Evolutionary conservation across 805 yeast genomes (phyloP), one percentile per base, ranked within the genome.

Genomic region (Ogataea salicorniae): DNA sequence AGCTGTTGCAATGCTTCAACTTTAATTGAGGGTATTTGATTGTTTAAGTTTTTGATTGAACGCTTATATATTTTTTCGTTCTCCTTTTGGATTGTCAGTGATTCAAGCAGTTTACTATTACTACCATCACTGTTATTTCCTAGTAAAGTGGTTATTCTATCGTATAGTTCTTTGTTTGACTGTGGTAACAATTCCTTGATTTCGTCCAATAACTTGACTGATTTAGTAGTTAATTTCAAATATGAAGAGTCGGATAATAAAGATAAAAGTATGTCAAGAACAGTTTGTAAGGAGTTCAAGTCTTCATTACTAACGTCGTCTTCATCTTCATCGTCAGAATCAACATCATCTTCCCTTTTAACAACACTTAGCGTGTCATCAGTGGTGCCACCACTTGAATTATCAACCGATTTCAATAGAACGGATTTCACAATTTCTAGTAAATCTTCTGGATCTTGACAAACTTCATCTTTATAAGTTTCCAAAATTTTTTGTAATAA

Each of bases 1-100:
- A 92, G 63, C 22, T 82, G 64, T 52, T 77, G 78, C 8, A 94
- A 67, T 0, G 98, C 98, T 63, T 87, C 90, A 0, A 95, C 98
- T 46, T 90, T 72, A 2, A 92, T 78, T 0, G 98, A 96, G 3
- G 87, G 83, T 39, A 85, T 67, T 0, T 91, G 86, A 64, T 91
- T 96, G 47, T 80, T 81, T 39, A 94, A 64, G 49, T 82, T 79
- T 1, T 76, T 69, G 35, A 87, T 67, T 0, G 96, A 96, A 33
- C 78, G 71, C 15, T 76, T 74, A 41, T 85, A 66, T 0, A 64
- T 51, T 22, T 66, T 67, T 26, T 63, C 62, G 41, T 82, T 77
- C 7, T 60, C 47, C 11, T 69, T 71, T 38, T 26, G 31, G 31
- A 3, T 6, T 6, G 11, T 26, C 9, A 26, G 31, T 26, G 31